phyloP scores from a whole-genome alignment of 2,329 filamentous ascomycete species.

The Karstenula rhodostoma region DNA sequence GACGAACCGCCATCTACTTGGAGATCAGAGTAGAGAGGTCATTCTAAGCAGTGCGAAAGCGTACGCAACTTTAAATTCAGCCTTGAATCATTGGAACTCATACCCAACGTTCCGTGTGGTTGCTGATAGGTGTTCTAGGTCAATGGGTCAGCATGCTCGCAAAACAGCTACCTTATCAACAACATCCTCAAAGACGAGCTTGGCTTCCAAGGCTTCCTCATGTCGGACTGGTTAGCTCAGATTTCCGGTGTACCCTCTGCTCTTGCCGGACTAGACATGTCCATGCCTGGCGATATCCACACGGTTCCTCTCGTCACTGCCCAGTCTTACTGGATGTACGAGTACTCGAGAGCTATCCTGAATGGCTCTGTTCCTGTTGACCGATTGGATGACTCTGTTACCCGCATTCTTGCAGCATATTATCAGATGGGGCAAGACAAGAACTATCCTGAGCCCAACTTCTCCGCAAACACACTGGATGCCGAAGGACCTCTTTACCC shows the following conservation, averaged over 20 bases:
- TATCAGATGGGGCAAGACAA: constrained; percentile 64
- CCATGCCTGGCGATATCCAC: constrained; percentile 76
- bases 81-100: neutral
- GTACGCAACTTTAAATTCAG: neutral
- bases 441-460: constrained; percentile 54
- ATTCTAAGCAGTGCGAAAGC: neutral
- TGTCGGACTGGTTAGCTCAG: constrained; percentile 89
- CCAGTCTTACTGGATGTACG: constrained; percentile 71
- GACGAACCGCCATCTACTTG: too few species aligned
- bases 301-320: constrained; percentile 47
- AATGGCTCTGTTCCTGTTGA: constrained; percentile 85
- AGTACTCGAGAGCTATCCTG: constrained; percentile 78
- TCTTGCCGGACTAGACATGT: constrained; percentile 84
- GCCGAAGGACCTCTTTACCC: constrained; percentile 46
- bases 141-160: constrained; percentile 65
- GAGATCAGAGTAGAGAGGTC: too few species aligned
- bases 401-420: constrained; percentile 86
- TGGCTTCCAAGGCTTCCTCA: constrained; percentile 87
- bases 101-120: too few species aligned
- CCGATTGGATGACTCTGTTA: constrained; percentile 86
- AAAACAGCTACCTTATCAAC: constrained; percentile 83
- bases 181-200: constrained; percentile 86
- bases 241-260: constrained; percentile 80
- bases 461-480: constrained; percentile 46
- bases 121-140: constrained; percentile 38